A percentile compares a stretch with the other conserved stretches of the same genome.
These are phyloP conservation scores for Yamadazyma ubonensis DNA, from an alignment of 805 yeast species.

Conservation along the genomic window DNA sequence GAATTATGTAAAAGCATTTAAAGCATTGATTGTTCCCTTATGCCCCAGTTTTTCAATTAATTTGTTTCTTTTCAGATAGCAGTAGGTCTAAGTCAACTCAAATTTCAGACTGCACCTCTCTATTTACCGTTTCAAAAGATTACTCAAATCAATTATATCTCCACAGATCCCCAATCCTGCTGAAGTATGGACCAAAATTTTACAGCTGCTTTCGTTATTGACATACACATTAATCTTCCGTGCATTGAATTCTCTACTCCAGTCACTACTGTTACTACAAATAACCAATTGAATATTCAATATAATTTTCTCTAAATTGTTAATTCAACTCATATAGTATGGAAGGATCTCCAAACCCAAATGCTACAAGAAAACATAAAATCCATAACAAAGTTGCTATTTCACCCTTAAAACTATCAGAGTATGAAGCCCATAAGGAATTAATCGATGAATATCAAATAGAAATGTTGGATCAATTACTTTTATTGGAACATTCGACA, in stretches of 20 bases:
- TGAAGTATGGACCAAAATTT: no score
- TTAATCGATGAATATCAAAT: conserved; percentile 45
- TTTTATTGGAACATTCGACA: conserved; percentile 26
- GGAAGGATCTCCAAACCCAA: neutral
- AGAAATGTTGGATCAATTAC: conserved; percentile 39
- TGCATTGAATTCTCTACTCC: no score
- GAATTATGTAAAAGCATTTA: neutral
- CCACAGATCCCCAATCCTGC: no score
- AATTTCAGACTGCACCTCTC: no score
- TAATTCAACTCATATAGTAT: neutral
- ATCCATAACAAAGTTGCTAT: conserved; percentile 32
- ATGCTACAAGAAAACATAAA: neutral
- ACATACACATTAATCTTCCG: no score
- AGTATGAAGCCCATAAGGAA: conserved; percentile 44
- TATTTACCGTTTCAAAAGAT: no score
- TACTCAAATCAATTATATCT: no score
- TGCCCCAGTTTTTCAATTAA: neutral
- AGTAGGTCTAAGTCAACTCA: neutral
- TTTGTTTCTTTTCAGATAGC: neutral
- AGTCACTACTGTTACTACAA: no score
- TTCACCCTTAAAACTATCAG: conserved; percentile 44
- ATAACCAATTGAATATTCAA: no score
- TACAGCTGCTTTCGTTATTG: no score
- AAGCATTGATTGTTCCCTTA: neutral
- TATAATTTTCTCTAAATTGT: neutral